A percentile compares a stretch with the other conserved stretches of the same genome.
These are phyloP conservation scores for Aspergillus sp. DNA, from an alignment of 2,329 filamentous ascomycete species.

Conservation along the genomic window DNA sequence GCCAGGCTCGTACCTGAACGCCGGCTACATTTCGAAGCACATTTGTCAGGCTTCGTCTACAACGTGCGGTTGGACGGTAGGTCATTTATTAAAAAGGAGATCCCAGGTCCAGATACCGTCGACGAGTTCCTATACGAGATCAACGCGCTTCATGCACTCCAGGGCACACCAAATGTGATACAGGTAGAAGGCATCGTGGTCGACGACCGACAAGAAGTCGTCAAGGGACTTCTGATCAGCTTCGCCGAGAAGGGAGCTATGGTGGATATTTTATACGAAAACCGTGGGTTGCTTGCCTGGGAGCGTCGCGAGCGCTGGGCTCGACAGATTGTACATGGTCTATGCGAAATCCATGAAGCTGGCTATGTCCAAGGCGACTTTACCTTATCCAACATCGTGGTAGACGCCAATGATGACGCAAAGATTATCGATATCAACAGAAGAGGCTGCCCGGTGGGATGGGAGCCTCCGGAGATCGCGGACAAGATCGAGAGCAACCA, in stretches of 20 bases:
- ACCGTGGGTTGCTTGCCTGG: slow-evolving; percentile 68
- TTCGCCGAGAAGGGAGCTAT: slow-evolving; percentile 86
- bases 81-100: slow-evolving; percentile 93
- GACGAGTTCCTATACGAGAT: slow-evolving; percentile 98
- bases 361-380: slow-evolving; percentile 98
- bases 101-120: slow-evolving; percentile 90
- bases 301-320: slow-evolving; percentile 82
- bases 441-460: slow-evolving; percentile 93
- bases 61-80: slow-evolving; percentile 74
- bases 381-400: slow-evolving; percentile 94
- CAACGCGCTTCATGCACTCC: slow-evolving; percentile 83
- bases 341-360: slow-evolving; percentile 91
- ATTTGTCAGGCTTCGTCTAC: slow-evolving; percentile 97
- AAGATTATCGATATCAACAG: slow-evolving; percentile 99
- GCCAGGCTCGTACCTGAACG: slow-evolving; percentile 66
- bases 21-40: slow-evolving; percentile 81
- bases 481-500: slow-evolving; percentile 85
- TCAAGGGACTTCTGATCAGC: slow-evolving; percentile 88
- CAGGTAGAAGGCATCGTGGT: slow-evolving; percentile 85
- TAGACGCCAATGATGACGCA: slow-evolving; percentile 80
- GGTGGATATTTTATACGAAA: slow-evolving; percentile 88
- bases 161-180: slow-evolving; percentile 76
- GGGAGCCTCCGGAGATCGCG: slow-evolving; percentile 93
- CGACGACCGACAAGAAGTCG: slow-evolving; percentile 71
- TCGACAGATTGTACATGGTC: slow-evolving; percentile 82